Percentiles rank a stretch among this genome's conserved stretches.
Conservation (phyloP, 2,329 filamentous ascomycete species). For the Sporothrix dimorphospora region DNA sequence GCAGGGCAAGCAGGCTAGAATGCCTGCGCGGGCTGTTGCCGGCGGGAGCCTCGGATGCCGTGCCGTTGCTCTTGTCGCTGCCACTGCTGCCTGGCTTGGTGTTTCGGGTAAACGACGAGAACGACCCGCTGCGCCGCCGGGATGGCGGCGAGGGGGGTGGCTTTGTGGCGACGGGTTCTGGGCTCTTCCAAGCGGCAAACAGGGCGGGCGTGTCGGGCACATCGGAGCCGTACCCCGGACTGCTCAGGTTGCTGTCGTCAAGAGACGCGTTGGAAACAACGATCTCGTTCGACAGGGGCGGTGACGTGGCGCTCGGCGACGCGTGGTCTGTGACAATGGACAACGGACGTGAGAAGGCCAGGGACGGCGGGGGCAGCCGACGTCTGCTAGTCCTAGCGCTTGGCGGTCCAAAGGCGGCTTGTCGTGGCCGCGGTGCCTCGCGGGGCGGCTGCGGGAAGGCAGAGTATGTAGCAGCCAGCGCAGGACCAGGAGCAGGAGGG, state of each 20-base stretch:
- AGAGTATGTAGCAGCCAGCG: constrained; percentile 3
- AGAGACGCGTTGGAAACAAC: neutral
- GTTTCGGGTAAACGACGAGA: neutral
- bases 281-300: constrained; percentile 27
- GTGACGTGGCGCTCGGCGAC: constrained; percentile 45
- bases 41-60: constrained; percentile 26
- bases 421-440: neutral
- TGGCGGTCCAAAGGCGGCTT: neutral
- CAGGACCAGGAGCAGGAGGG: neutral
- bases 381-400: constrained; percentile 37
- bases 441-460: neutral
- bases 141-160: neutral
- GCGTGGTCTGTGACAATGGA: constrained; percentile 60
- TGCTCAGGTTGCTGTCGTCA: constrained; percentile 10
- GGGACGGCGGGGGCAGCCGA: constrained; percentile 48
- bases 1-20: constrained; percentile 26
- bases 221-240: constrained; percentile 24
- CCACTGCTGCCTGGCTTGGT: constrained; percentile 6
- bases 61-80: neutral
- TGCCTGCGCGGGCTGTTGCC: constrained; percentile 34
- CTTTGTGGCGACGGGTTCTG: neutral
- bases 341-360: constrained; percentile 54
- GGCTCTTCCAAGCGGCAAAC: constrained; percentile 33
- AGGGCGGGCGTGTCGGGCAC: constrained; percentile 35
- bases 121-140: constrained; percentile 4